A percentile compares a stretch with the other conserved stretches of the same genome.
phyloP scores from a whole-genome alignment of 495 filamentous ascomycete genomes.

The Polyplosphaeria fusca region DNA sequence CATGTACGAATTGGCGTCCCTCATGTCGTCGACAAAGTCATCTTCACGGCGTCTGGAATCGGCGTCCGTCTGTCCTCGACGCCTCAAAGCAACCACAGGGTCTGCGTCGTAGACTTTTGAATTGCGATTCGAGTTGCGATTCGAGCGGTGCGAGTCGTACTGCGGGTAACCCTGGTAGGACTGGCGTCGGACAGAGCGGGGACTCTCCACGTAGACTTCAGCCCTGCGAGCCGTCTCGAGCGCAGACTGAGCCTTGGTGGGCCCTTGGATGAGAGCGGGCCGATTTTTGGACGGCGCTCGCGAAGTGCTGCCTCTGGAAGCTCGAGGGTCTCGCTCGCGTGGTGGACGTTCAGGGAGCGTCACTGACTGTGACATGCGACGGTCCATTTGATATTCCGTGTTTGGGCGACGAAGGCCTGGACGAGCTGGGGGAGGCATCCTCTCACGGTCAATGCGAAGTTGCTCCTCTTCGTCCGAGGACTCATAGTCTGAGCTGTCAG shows the following conservation, averaged over 20 bases:
- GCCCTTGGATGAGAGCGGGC: constrained; percentile 14
- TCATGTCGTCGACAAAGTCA: background rate
- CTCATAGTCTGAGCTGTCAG: constrained; percentile 20
- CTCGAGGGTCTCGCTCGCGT: constrained; percentile 16
- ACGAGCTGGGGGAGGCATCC: background rate
- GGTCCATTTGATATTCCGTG: constrained; percentile 5
- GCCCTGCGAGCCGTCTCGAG: constrained; percentile 7
- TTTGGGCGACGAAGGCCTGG: constrained; percentile 23
- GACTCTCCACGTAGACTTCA: constrained; percentile 13
- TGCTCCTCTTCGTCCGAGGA: no score
- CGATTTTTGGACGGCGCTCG: constrained; percentile 10
- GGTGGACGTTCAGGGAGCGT: constrained; percentile 16
- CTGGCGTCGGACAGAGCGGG: constrained; percentile 11
- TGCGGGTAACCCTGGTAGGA: constrained; percentile 8
- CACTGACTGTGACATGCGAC: constrained; percentile 24
- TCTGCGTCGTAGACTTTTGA: background rate
- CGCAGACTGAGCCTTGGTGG: constrained; percentile 15
- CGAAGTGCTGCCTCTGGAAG: constrained; percentile 11
- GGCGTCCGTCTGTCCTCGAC: background rate
- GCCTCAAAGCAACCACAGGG: background rate
- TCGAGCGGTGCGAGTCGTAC: constrained; percentile 5
- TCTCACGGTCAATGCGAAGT: no score
- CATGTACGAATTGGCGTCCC: constrained; percentile 21
- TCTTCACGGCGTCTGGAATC: constrained; percentile 17
- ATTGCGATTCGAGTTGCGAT: constrained; percentile 2